Evolutionary conservation across 116 monocot species (phyloP), one percentile per base, ranked within the genome.

Genomic region (Iris pallida): DNA sequence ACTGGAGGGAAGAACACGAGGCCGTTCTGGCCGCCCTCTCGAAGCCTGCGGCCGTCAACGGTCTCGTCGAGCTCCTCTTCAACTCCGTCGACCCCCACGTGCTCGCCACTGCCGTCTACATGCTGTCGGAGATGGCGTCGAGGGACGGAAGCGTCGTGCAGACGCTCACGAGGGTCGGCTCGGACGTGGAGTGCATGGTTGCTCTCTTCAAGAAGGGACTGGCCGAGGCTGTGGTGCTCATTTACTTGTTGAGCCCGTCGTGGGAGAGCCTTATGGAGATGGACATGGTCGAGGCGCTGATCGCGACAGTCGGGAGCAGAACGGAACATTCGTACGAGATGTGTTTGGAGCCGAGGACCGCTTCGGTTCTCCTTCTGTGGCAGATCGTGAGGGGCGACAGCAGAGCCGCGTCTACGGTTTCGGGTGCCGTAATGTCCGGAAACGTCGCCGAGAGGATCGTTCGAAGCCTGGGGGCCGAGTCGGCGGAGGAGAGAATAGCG

Each of bases 111-210:
- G 47, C 78, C 6, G 53, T 86, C 4, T 81, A 72, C 73, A 65
- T 86, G 54, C 75, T 86, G 6, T 44, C 72, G 4, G 85, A 86
- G 70, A 61, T 86, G 5, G 78, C 61, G 12, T 75, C 69, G 6
- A 81, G 43, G 58, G 85, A 86, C 20, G 61, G 66, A n/a, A 45
- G 45, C 15, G 85, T 86, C 5, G 46, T 75, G 18, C 78, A 86
- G 55, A 79, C 85, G 17, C 75, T 86, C 45, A 81, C 72, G 1
- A 73, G 81, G 53, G 81, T 76, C 54, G 81, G 81, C 63, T 86
- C 85, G n/a, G 85, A 86, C 66, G 79, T 86, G n/a, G 78, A 81
- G 14, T 86, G 81, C 69, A 61, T 86, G 69, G 85, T 73, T 13
- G 75, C 81, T 16, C 61, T 86, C 40, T 86, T 86, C 73, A 86